Evolutionary conservation across 2,329 filamentous ascomycete genomes (phyloP).

Genomic region (Fusarium sterilihyphosum): DNA sequence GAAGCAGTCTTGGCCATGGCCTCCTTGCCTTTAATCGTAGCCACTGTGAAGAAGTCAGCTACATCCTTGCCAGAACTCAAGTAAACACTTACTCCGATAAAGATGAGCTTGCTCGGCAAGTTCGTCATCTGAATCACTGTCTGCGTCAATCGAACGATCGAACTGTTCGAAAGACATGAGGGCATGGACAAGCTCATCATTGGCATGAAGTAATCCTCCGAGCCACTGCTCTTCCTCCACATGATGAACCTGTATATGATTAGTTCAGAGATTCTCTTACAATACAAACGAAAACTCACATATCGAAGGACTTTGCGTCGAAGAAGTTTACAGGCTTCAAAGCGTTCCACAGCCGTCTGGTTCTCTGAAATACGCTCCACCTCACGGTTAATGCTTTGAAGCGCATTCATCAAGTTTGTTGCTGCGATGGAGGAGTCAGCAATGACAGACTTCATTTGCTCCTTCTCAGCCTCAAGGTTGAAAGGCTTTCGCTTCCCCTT

Average conservation of each 20-base stretch:
- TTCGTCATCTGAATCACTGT: slow-evolving; percentile 76
- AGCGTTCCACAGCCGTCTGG: slow-evolving; percentile 75
- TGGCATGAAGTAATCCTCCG: slow-evolving; percentile 89
- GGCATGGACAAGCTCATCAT: slow-evolving; percentile 93
- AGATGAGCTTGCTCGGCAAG: slow-evolving; percentile 73
- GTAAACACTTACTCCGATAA: slow-evolving; percentile 63
- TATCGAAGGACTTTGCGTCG: slow-evolving; percentile 88
- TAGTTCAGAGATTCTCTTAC: neutral
- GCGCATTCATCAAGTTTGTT: slow-evolving; percentile 87
- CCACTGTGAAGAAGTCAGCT: slow-evolving; percentile 55
- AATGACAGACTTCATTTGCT: slow-evolving; percentile 86
- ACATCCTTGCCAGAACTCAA: slow-evolving; percentile 20
- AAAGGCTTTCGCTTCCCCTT: slow-evolving; percentile 73
- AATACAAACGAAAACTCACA: slow-evolving; percentile 53
- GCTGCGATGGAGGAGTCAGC: slow-evolving; percentile 89
- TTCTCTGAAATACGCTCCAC: slow-evolving; percentile 89
- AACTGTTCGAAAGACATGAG: slow-evolving; percentile 95
- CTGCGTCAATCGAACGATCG: slow-evolving; percentile 83
- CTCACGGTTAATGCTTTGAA: slow-evolving; percentile 93
- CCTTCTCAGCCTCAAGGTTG: slow-evolving; percentile 87
- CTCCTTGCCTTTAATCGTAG: slow-evolving; percentile 61
- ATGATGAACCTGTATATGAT: slow-evolving; percentile 74
- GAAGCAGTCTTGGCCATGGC: slow-evolving; percentile 52
- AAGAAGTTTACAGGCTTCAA: slow-evolving; percentile 87
- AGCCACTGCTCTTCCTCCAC: slow-evolving; percentile 93